Conservation (phyloP, 164 flowering plant genomes). For the Piper betle region DNA sequence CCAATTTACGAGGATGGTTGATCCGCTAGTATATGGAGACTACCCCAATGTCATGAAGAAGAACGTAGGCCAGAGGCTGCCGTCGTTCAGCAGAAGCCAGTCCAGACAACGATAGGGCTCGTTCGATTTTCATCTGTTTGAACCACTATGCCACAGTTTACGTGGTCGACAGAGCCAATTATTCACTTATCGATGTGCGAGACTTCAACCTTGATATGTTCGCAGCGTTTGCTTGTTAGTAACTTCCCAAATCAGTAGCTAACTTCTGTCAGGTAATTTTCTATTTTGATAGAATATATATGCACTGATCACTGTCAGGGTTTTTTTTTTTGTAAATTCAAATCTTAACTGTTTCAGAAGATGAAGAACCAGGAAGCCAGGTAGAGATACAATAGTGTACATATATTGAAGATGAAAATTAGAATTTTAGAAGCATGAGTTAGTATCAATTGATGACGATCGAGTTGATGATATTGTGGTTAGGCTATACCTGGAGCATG, state of each 20-base stretch:
- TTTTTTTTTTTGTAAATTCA: too few relatives aligned
- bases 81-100: constrained; percentile 29
- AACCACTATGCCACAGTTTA: constrained; percentile 18
- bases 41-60: constrained; percentile 47
- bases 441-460: too few relatives aligned
- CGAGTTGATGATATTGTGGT: not conserved
- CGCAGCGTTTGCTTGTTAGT: constrained; percentile 9
- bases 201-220: constrained; percentile 13
- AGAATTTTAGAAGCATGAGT: too few relatives aligned
- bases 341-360: not conserved
- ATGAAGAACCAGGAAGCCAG: constrained; percentile 5
- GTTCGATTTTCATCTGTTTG: constrained; percentile 19
- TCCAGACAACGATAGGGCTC: constrained; percentile 18
- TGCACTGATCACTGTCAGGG: too few relatives aligned
- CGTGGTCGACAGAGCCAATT: constrained; percentile 7
- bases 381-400: not conserved
- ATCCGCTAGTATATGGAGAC: constrained; percentile 49
- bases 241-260: not conserved
- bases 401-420: too few relatives aligned
- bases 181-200: not conserved
- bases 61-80: constrained; percentile 36
- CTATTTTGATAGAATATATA: not conserved
- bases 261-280: not conserved
- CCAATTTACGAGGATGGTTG: constrained; percentile 22
- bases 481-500: constrained; percentile 2